phyloP scores from a whole-genome alignment of 306 rosid genomes.

The Prunus campanulata region DNA sequence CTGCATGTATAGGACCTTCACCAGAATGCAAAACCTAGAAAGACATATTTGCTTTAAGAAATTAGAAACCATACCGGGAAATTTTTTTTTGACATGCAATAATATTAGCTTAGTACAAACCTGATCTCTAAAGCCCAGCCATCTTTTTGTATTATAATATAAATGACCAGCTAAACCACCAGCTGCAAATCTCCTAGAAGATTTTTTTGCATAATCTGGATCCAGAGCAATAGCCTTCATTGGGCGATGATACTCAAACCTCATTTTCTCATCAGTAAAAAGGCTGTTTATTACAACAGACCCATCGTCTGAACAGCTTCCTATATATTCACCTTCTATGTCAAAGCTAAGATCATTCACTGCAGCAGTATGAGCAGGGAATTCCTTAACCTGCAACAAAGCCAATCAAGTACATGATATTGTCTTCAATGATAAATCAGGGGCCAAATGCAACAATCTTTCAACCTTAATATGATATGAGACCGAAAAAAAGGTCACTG shows the following conservation, averaged over 20 bases:
- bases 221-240: constrained; percentile 94
- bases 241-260: constrained; percentile 89
- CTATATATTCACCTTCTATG: constrained; percentile 81
- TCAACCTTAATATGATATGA: not conserved
- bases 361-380: constrained; percentile 72
- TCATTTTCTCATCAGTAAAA: constrained; percentile 80
- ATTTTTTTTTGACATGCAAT: constrained; percentile 4
- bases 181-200: constrained; percentile 83
- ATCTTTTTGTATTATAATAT: constrained; percentile 77
- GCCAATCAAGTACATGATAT: constrained; percentile 26
- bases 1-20: constrained; percentile 96
- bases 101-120: constrained; percentile 37
- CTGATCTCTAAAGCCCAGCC: constrained; percentile 96
- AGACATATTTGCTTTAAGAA: constrained; percentile 18
- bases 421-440: constrained; percentile 14
- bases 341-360: constrained; percentile 95
- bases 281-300: constrained; percentile 78
- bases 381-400: constrained; percentile 77
- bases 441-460: constrained; percentile 10
- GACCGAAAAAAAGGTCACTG: too few species aligned
- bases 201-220: constrained; percentile 73
- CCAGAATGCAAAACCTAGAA: constrained; percentile 94
- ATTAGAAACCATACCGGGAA: constrained; percentile 11
- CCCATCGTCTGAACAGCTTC: constrained; percentile 97
- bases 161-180: constrained; percentile 98